A percentile compares a stretch with the other conserved stretches of the same genome.
These are phyloP conservation scores for Euphorbia corollata DNA, from an alignment of 441 rosid genomes.

Conservation along the genomic window DNA sequence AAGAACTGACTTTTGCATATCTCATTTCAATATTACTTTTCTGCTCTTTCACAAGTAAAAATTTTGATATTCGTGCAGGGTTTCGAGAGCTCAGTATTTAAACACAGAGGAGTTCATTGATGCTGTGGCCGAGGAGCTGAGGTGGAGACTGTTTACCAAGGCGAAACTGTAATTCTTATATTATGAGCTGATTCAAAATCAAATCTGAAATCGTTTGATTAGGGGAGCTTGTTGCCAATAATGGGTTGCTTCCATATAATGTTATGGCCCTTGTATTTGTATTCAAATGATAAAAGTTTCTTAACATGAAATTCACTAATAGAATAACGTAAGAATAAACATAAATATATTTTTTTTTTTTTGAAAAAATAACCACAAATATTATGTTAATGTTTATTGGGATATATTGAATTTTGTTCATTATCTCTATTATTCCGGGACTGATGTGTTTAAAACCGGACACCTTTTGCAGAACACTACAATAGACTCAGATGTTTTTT, in stretches of 20 bases:
- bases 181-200: background rate
- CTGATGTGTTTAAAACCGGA: too few relatives aligned
- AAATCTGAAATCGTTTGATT: background rate
- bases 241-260: background rate
- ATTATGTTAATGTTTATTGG: too few relatives aligned
- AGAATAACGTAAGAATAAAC: too few relatives aligned
- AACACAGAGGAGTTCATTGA: constrained; percentile 80
- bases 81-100: constrained; percentile 48
- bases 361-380: too few relatives aligned
- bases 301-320: too few relatives aligned
- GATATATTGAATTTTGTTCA: too few relatives aligned
- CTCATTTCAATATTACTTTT: background rate
- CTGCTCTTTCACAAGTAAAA: background rate
- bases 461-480: too few relatives aligned
- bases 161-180: constrained; percentile 30
- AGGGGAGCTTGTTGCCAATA: background rate
- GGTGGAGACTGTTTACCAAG: constrained; percentile 30
- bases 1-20: constrained; percentile 8
- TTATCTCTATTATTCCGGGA: too few relatives aligned
- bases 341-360: too few relatives aligned
- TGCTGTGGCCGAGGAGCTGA: constrained; percentile 64
- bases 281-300: too few relatives aligned
- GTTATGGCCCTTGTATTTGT: background rate
- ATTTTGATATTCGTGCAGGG: constrained; percentile 32
- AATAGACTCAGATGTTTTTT: too few relatives aligned